Conservation (phyloP, 1,139 yeast species). For the Zhuliangozyma parablackwelliae region DNA sequence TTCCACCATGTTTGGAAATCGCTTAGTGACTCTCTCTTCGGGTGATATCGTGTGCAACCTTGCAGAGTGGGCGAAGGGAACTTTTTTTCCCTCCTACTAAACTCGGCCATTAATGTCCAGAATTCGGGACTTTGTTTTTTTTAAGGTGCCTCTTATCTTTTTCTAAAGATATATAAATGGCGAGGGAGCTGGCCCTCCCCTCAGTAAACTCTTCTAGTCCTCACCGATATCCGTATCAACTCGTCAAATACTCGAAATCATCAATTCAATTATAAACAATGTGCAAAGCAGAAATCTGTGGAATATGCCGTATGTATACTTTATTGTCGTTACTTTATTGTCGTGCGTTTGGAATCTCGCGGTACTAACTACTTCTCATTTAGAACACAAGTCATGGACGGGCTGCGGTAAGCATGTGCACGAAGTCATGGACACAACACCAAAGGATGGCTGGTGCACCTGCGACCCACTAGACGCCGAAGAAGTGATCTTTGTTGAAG, state of each 20-base stretch:
- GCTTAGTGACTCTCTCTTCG: background rate
- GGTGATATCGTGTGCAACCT: too few relatives aligned
- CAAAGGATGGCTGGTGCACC: conserved; percentile 37
- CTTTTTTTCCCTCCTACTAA: background rate
- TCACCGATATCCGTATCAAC: background rate
- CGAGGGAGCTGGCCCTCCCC: too few relatives aligned
- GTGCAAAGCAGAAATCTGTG: conserved; percentile 36
- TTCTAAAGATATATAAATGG: too few relatives aligned
- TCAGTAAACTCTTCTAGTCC: too few relatives aligned
- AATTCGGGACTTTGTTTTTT: too few relatives aligned
- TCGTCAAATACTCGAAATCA: background rate
- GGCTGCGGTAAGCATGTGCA: conserved; percentile 34
- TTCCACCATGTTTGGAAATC: background rate
- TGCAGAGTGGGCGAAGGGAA: background rate
- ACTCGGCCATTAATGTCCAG: too few relatives aligned
- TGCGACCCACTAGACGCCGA: conserved; percentile 21
- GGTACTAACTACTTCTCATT: conserved; percentile 1
- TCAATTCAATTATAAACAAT: conserved; percentile 10
- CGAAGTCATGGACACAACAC: conserved; percentile 30
- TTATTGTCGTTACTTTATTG: background rate
- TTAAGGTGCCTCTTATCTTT: too few relatives aligned
- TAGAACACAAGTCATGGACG: conserved; percentile 31
- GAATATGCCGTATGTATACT: conserved; percentile 22
- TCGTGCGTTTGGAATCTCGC: background rate
- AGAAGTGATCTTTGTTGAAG: conserved; percentile 14